A percentile compares a stretch with the other conserved stretches of the same genome.
Conservation (phyloP, 805 yeast species). For the Metschnikowia henanensis region DNA sequence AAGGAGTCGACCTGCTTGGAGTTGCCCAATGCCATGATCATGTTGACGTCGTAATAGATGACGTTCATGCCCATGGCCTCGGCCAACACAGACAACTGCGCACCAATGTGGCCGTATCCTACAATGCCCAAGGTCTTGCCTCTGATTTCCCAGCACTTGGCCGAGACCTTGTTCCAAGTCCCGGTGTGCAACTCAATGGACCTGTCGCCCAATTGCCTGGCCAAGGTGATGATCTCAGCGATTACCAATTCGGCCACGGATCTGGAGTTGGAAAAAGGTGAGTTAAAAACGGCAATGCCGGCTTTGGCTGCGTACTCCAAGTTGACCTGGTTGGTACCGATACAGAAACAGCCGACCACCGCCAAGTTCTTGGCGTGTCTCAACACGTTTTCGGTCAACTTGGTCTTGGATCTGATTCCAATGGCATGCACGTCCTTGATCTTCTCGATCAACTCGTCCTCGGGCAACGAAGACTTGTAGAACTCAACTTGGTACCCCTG, state of each 20-base stretch:
- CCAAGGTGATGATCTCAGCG: conserved; percentile 89
- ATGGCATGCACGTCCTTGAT: conserved; percentile 93
- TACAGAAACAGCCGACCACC: conserved; percentile 96
- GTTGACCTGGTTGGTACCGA: conserved; percentile 98
- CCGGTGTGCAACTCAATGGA: conserved; percentile 95
- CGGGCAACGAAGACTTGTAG: conserved; percentile 84
- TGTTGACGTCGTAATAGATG: conserved; percentile 84
- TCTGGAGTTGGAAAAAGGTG: conserved; percentile 98
- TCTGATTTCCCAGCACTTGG: conserved; percentile 98
- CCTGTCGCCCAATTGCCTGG: conserved; percentile 97
- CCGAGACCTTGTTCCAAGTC: conserved; percentile 94
- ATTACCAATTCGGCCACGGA: conserved; percentile 97
- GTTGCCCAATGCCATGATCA: conserved; percentile 96
- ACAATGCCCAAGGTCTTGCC: conserved; percentile 97
- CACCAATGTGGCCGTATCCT: conserved; percentile 98
- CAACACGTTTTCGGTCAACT: conserved; percentile 74
- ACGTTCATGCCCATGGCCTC: conserved; percentile 98
- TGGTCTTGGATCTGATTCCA: conserved; percentile 97
- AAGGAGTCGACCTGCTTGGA: conserved; percentile 89
- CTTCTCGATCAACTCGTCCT: conserved; percentile 92
- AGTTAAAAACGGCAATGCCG: conserved; percentile 96
- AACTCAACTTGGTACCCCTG: conserved; percentile 99
- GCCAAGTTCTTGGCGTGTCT: conserved; percentile 87
- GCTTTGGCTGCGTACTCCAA: conserved; percentile 85
- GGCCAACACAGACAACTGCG: conserved; percentile 94